A percentile compares a stretch with the other conserved stretches of the same genome.
Evolutionary conservation across 2,329 filamentous ascomycete genomes (phyloP).

Genomic region (Colletotrichum paranaense): DNA sequence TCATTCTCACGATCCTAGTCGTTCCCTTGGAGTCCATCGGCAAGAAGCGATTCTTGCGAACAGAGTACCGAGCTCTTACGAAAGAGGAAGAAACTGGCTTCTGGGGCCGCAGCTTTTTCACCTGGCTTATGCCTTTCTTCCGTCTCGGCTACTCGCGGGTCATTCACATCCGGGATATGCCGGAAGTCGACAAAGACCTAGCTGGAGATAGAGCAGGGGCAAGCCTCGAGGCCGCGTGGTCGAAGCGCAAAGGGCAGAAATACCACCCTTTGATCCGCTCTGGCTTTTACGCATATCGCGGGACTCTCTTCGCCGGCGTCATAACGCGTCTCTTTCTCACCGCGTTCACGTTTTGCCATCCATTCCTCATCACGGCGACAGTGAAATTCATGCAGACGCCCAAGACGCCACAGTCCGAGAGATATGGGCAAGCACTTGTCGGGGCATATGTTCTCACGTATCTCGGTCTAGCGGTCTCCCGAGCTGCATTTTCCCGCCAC

Average conservation of each 20-base stretch:
- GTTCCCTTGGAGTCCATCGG: slow-evolving; percentile 38
- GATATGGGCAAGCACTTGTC: slow-evolving; percentile 42
- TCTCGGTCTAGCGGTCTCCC: slow-evolving; percentile 45
- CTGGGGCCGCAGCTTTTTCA: slow-evolving; percentile 38
- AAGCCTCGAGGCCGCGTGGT: not conserved
- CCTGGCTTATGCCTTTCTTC: slow-evolving; percentile 39
- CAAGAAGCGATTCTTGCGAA: slow-evolving; percentile 31
- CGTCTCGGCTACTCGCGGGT: slow-evolving; percentile 37
- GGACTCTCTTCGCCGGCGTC: not conserved
- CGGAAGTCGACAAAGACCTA: slow-evolving; percentile 37
- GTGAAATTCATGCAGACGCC: slow-evolving; percentile 33
- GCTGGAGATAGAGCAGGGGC: not conserved
- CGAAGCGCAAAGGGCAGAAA: not conserved
- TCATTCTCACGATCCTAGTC: not conserved
- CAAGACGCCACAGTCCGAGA: slow-evolving; percentile 34
- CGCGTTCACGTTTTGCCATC: slow-evolving; percentile 41
- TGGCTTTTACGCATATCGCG: not conserved
- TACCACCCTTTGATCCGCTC: slow-evolving; percentile 1
- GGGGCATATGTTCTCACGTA: slow-evolving; percentile 45
- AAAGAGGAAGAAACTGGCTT: slow-evolving; percentile 38
- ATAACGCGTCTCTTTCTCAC: slow-evolving; percentile 32
- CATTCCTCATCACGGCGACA: slow-evolving; percentile 40
- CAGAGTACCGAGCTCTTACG: slow-evolving; percentile 14
- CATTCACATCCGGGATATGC: slow-evolving; percentile 38
- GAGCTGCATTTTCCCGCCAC: slow-evolving; percentile 45